Percentiles rank a stretch among this genome's conserved stretches.
These are phyloP conservation scores for Diatrype stigma DNA, from an alignment of 2,329 filamentous ascomycete genomes.

Conservation along the genomic window DNA sequence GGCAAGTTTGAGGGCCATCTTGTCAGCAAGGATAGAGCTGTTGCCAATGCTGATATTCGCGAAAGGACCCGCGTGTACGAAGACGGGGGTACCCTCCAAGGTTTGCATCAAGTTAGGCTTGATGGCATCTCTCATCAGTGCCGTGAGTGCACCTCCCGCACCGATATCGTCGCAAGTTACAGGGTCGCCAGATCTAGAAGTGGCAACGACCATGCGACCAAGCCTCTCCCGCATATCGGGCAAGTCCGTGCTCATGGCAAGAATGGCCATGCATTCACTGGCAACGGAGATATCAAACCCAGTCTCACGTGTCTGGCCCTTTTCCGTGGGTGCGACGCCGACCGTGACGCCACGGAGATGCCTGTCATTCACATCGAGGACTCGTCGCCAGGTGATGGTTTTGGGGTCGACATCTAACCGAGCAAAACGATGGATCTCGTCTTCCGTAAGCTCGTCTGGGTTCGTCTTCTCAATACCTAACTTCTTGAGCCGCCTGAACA, in stretches of 20 bases:
- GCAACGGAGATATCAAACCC: conserved; percentile 98
- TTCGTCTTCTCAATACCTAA: conserved; percentile 94
- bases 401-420: conserved; percentile 93
- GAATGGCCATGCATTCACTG: conserved; percentile 96
- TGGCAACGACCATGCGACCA: conserved; percentile 92
- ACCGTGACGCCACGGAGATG: conserved; percentile 87
- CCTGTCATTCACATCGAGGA: conserved; percentile 95
- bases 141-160: conserved; percentile 84
- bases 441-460: conserved; percentile 82
- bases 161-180: conserved; percentile 96
- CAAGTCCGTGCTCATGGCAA: conserved; percentile 85
- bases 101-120: conserved; percentile 99
- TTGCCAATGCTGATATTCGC: conserved; percentile 98
- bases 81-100: conserved; percentile 92
- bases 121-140: conserved; percentile 95
- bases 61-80: conserved; percentile 95
- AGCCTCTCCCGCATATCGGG: conserved; percentile 88
- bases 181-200: conserved; percentile 78
- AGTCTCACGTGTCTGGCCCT: conserved; percentile 80
- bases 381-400: conserved; percentile 95
- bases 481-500: conserved; percentile 92
- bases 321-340: conserved; percentile 84
- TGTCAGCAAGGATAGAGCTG: conserved; percentile 91
- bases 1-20: conserved; percentile 90
- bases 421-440: conserved; percentile 86